Evolutionary conservation across 805 yeast genomes (phyloP).

Genomic region (Candida nonsorbophila): DNA sequence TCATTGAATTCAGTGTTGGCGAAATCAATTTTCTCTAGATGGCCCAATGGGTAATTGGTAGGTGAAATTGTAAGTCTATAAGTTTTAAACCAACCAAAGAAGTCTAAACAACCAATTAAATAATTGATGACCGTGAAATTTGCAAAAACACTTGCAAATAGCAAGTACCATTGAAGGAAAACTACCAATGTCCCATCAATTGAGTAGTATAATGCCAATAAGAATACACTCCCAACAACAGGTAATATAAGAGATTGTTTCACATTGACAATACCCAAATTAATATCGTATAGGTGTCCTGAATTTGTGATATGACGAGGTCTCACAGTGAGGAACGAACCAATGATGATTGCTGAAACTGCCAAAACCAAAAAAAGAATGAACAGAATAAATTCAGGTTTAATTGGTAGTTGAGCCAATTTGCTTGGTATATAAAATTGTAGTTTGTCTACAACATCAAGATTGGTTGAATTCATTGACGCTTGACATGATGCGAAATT

Average conservation of each 20-base stretch:
- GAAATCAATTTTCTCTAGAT: conserved; percentile 1
- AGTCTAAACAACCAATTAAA: too few relatives aligned
- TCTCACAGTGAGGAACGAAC: too few relatives aligned
- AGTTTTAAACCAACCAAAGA: not conserved
- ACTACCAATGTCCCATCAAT: not conserved
- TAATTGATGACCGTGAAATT: too few relatives aligned
- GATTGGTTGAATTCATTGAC: too few relatives aligned
- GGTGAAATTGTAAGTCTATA: not conserved
- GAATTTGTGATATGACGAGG: too few relatives aligned
- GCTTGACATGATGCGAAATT: too few relatives aligned
- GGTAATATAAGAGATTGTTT: too few relatives aligned
- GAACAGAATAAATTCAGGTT: not conserved
- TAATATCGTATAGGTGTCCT: too few relatives aligned
- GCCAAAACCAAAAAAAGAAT: not conserved
- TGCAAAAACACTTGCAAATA: too few relatives aligned
- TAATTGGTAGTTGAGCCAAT: not conserved
- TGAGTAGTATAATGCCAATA: conserved; percentile 1
- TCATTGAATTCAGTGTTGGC: not conserved
- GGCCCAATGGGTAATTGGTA: conserved; percentile 1
- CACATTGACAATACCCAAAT: too few relatives aligned
- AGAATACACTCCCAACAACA: too few relatives aligned
- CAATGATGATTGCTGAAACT: not conserved
- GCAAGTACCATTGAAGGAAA: too few relatives aligned
- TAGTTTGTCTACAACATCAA: conserved; percentile 1
- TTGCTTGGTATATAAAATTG: not conserved